Percentiles rank a stretch among this genome's conserved stretches.
Evolutionary conservation across 1,284 basidiomycete species (phyloP).

Genomic region (Tylopilus sp.): DNA sequence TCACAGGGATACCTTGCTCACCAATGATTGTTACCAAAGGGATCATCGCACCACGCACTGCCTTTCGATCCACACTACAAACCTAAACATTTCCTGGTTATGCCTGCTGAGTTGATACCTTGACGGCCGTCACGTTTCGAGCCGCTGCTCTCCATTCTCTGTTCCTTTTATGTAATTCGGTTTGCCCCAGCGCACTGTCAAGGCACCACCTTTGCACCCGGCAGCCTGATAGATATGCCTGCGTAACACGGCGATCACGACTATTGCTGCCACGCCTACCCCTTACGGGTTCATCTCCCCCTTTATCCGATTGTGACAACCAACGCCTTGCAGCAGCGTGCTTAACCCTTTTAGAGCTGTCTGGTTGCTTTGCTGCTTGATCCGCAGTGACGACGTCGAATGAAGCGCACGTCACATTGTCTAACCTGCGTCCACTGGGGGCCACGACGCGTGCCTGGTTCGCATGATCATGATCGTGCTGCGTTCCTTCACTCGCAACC

Average conservation of each 20-base stretch:
- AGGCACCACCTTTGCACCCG: background rate
- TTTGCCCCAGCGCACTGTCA: background rate
- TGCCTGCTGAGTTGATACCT: background rate
- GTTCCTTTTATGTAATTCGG: background rate
- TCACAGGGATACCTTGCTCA: background rate
- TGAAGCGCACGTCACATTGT: background rate
- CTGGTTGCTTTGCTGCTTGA: background rate
- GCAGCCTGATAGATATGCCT: background rate
- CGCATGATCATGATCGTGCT: background rate
- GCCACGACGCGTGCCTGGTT: background rate
- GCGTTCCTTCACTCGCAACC: background rate
- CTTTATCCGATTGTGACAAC: background rate
- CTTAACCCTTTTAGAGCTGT: background rate
- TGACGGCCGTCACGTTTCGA: no score
- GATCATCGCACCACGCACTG: background rate
- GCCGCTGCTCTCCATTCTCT: background rate
- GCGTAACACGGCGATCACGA: background rate
- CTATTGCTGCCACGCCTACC: background rate
- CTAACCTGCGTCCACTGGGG: background rate
- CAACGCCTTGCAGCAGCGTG: background rate
- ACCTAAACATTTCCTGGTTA: no score
- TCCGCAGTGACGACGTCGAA: background rate
- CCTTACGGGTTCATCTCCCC: background rate
- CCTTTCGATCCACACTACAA: background rate
- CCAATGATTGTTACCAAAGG: background rate